A percentile compares a stretch with the other conserved stretches of the same genome.
Evolutionary conservation across 371 early-diverging fungal species (phyloP).

Genomic region (Entomophthora muscae): DNA sequence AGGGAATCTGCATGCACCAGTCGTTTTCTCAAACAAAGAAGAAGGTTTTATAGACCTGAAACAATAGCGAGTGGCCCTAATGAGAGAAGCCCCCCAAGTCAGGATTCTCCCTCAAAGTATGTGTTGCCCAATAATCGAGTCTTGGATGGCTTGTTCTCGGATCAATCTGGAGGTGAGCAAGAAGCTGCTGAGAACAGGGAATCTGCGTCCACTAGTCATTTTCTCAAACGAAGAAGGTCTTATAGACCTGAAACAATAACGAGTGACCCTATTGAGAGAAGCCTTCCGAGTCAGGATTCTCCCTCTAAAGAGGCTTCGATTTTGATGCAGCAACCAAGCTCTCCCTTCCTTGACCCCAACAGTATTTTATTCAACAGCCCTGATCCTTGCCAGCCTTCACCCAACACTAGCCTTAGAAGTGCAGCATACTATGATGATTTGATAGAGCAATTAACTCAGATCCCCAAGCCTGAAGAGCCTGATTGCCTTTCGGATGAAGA

Average conservation of each 20-base stretch:
- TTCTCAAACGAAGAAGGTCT: background rate
- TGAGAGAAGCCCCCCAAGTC: background rate
- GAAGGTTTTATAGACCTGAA: background rate
- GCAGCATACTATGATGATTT: background rate
- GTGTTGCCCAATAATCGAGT: background rate
- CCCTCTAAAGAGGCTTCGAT: too few species aligned
- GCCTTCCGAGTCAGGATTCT: background rate
- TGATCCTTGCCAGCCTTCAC: too few species aligned
- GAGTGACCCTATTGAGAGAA: background rate
- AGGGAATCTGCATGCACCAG: background rate
- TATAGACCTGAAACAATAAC: background rate
- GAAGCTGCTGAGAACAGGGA: background rate
- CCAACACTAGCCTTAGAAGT: background rate
- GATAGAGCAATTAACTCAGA: background rate
- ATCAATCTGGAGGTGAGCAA: background rate
- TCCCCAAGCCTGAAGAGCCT: background rate
- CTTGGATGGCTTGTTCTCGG: background rate
- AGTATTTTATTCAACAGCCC: background rate
- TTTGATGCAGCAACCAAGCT: too few species aligned
- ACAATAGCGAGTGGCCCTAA: background rate
- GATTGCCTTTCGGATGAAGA: background rate
- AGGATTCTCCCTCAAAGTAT: background rate
- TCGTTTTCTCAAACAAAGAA: background rate
- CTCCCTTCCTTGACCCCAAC: background rate
- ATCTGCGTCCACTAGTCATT: background rate